Base-by-base conservation (phyloP, 805 yeast species). In the Starmerella bacillaris region DNA sequence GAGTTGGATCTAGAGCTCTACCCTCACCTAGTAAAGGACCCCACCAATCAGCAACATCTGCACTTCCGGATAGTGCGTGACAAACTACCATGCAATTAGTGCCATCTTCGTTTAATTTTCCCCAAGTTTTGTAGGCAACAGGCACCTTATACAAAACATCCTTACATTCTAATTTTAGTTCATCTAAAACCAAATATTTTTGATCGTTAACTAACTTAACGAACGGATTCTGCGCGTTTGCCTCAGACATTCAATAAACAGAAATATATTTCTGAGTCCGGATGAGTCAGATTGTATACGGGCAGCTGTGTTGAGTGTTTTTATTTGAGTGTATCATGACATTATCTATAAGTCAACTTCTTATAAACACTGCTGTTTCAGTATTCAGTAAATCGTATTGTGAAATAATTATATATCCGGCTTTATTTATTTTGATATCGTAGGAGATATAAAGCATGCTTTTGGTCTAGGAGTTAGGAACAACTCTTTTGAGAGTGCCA, bases 41-140 rank as follows among this genome's bases (percentile, higher is more conserved):
- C 98, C 98, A 89, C 98, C 98, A 89, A 50, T 89, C 98, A 27
- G 77, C 67, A 14, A 86, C 94, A 53, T 89, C 96, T 0, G 94
- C 69, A 0, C 94, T 82, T 0, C 98, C 98, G 0, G 96, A 83
- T 37, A 89, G 62, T 0, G 98, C 96, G 60, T 89, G 98, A 48
- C 94, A 78, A 11, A 89, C 78, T n/a, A 89, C 71, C 63, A 89
- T 61, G 39, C 75, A 83, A 52, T 89, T 89, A 45, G 73, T 74
- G 6, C 67, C 72, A 3, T 55, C 59, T 5, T 62, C 68, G 51
- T 83, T 83, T 31, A 89, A 64, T 37, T 68, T 64, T 2, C 98
- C 98, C 95, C 95, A 89, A 0, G 93, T 77, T 55, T 86, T 86
- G 60, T 78, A 89, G 2, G 96, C 98, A 17, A 89, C 78, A 0